A percentile compares a stretch with the other conserved stretches of the same genome.
These are phyloP conservation scores for Fraxinus excelsior DNA, from an alignment of 257 asterid species.

Conservation along the genomic window DNA sequence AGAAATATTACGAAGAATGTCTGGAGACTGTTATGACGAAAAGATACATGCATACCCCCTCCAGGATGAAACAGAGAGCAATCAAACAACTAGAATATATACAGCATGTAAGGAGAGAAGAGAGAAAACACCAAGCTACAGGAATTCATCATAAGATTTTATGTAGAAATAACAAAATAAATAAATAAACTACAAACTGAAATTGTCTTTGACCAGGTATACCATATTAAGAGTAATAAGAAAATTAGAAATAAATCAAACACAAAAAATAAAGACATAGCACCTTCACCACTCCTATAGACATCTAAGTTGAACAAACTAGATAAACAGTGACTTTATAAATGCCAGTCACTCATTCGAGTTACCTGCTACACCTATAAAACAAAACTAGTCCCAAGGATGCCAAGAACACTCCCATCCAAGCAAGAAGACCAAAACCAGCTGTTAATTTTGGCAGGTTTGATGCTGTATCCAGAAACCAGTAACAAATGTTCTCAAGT, in stretches of 20 bases:
- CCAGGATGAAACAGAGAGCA: no score
- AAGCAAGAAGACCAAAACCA: constrained; percentile 81
- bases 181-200: not conserved
- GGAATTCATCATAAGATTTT: not conserved
- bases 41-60: no score
- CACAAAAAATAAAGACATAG: constrained; percentile 16
- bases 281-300: constrained; percentile 11
- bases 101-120: no score
- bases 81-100: no score
- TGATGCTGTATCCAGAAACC: constrained; percentile 58
- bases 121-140: not conserved
- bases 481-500: constrained; percentile 21
- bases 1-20: no score
- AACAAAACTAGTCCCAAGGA: constrained; percentile 68
- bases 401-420: constrained; percentile 90
- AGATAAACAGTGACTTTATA: constrained; percentile 1
- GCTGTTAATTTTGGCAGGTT: constrained; percentile 85
- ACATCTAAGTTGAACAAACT: constrained; percentile 7
- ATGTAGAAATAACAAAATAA: not conserved
- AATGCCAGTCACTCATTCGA: constrained; percentile 6
- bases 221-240: not conserved
- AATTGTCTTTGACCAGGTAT: not conserved
- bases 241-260: constrained; percentile 14
- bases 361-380: constrained; percentile 95
- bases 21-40: no score